These are phyloP conservation scores for Chaetomium fimeti DNA, from an alignment of 495 filamentous ascomycete genomes.

Conservation along the genomic window DNA sequence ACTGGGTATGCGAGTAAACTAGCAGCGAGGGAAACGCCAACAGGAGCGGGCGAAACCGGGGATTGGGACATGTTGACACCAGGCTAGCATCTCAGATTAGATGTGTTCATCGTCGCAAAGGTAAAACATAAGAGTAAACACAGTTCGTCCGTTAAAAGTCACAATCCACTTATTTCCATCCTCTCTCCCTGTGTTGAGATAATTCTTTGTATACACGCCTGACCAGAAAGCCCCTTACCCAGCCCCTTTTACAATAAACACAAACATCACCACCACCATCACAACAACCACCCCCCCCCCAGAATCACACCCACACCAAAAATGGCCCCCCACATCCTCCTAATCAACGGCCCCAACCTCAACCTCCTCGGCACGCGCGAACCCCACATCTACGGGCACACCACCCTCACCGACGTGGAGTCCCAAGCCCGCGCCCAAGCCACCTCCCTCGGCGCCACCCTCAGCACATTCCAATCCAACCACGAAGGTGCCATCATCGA, in stretches of 20 bases:
- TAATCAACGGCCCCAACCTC: slow-evolving; percentile 78
- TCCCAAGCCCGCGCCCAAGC: slow-evolving; percentile 45
- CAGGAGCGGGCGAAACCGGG: background rate
- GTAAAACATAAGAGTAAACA: background rate
- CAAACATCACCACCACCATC: background rate
- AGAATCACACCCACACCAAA: background rate
- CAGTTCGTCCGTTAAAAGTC: too few species aligned
- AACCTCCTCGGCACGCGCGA: slow-evolving; percentile 74
- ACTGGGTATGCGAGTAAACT: background rate
- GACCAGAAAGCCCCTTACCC: too few species aligned
- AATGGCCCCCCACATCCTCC: slow-evolving; percentile 59
- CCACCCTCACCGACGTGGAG: slow-evolving; percentile 61
- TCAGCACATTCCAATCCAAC: slow-evolving; percentile 63
- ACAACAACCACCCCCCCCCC: slow-evolving; percentile 19
- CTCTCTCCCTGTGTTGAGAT: too few species aligned
- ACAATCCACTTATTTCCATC: too few species aligned
- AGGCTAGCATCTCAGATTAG: background rate
- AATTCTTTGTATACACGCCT: too few species aligned
- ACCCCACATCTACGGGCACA: slow-evolving; percentile 65
- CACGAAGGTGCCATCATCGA: slow-evolving; percentile 65
- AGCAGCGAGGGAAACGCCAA: background rate
- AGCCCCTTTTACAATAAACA: background rate
- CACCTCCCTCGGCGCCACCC: slow-evolving; percentile 38
- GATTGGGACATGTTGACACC: background rate
- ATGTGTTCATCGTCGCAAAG: background rate